Conservation (phyloP, 208 protist genomes). For the Leishmania arabica region DNA sequence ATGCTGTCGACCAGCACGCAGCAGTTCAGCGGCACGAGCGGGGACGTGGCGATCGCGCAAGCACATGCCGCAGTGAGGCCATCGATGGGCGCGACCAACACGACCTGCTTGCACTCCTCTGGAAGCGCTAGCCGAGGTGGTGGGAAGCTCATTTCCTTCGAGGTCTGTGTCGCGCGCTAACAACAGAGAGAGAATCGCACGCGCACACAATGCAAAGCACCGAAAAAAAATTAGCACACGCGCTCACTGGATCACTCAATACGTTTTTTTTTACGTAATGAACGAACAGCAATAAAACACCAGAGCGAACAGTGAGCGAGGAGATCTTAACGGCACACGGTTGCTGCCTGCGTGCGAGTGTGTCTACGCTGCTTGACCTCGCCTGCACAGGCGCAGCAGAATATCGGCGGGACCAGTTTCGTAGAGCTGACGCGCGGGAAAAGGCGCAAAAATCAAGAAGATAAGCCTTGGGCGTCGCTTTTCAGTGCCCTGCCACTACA, state of each 20-base stretch:
- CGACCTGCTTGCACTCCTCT: constrained; percentile 28
- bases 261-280: no score
- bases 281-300: neutral
- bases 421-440: neutral
- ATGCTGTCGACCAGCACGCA: constrained; percentile 13
- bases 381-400: neutral
- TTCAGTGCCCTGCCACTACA: neutral
- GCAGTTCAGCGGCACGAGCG: constrained; percentile 24
- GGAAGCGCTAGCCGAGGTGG: constrained; percentile 12
- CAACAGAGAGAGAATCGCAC: neutral
- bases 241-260: no score
- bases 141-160: constrained; percentile 2
- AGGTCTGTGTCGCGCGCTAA: neutral
- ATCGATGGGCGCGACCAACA: constrained; percentile 17
- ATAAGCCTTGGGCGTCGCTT: neutral
- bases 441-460: neutral
- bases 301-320: neutral
- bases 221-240: neutral
- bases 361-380: neutral
- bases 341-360: constrained; percentile 2
- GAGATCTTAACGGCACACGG: neutral
- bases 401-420: neutral
- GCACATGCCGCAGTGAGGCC: constrained; percentile 23
- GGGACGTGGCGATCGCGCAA: constrained; percentile 22
- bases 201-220: neutral